Evolutionary conservation across 768 basidiomycete species (phyloP).

Genomic region (Panellus pusillus): DNA sequence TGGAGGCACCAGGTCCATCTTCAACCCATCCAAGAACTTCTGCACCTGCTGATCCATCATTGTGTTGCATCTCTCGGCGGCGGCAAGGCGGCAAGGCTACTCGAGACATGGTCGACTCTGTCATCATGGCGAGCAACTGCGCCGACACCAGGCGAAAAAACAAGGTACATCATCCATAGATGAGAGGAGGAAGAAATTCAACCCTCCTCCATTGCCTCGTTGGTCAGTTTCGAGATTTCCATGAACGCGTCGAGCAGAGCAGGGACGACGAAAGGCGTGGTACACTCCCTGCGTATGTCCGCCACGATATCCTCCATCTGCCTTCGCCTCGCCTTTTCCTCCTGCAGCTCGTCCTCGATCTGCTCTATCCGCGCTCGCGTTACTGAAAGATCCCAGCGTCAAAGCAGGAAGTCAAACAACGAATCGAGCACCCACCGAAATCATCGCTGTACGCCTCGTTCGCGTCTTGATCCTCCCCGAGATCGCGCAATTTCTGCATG

Average conservation of each 20-base stretch:
- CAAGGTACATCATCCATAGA: too few relatives aligned
- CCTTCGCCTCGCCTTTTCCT: conserved; percentile 15
- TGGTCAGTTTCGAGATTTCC: conserved; percentile 33
- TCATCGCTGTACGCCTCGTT: neutral
- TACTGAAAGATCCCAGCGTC: neutral
- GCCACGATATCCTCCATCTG: conserved; percentile 29
- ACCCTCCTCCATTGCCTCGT: conserved; percentile 6
- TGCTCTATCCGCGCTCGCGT: conserved; percentile 12
- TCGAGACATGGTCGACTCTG: too few relatives aligned
- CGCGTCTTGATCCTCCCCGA: neutral
- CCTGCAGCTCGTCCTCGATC: conserved; percentile 10
- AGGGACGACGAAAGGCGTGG: conserved; percentile 37
- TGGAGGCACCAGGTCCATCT: too few relatives aligned
- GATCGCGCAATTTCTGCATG: conserved; percentile 22
- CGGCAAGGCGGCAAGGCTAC: neutral
- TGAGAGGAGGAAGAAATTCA: neutral
- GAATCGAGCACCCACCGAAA: conserved; percentile 3
- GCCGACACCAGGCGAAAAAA: neutral
- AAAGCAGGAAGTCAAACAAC: neutral
- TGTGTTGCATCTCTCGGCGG: too few relatives aligned
- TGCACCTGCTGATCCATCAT: too few relatives aligned
- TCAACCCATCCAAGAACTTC: too few relatives aligned
- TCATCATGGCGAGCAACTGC: too few relatives aligned
- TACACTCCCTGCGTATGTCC: conserved; percentile 36
- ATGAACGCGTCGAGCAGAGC: conserved; percentile 38